Evolutionary conservation across 768 basidiomycete species (phyloP).

Genomic region (Rhizopogon vesiculosus): DNA sequence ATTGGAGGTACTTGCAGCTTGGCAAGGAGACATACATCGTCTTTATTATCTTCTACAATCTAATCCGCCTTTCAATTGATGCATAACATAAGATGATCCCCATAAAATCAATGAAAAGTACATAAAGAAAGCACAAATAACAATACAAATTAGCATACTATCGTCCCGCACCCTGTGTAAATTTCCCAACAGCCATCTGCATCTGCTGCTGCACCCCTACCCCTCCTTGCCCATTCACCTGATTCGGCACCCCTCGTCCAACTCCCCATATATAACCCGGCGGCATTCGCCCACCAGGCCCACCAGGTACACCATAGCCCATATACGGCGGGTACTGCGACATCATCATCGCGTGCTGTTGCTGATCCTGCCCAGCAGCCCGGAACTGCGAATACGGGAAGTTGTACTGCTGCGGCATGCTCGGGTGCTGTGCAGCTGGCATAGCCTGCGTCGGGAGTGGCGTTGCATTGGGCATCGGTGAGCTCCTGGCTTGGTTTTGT

Average conservation of each 20-base stretch:
- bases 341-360: conserved; percentile 26
- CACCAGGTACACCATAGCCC: conserved; percentile 14
- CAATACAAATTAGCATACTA: conserved; percentile 13
- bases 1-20: background rate
- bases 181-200: conserved; percentile 26
- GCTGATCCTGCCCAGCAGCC: conserved; percentile 25
- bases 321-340: conserved; percentile 16
- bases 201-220: conserved; percentile 25
- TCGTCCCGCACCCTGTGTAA: conserved; percentile 28
- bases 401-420: conserved; percentile 29
- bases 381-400: conserved; percentile 26
- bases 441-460: conserved; percentile 19
- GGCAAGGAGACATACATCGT: too few relatives aligned
- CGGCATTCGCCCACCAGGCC: conserved; percentile 13
- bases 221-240: conserved; percentile 17
- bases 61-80: background rate
- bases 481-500: conserved; percentile 2
- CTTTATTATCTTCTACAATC: background rate
- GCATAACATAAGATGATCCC: background rate
- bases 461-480: conserved; percentile 15
- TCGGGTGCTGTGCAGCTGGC: conserved; percentile 21
- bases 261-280: conserved; percentile 22
- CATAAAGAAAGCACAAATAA: background rate
- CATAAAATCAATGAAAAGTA: conserved; percentile 3
- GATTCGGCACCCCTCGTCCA: conserved; percentile 15